These are phyloP conservation scores for Pseudogymnoascus sp. DNA, from an alignment of 2,329 filamentous ascomycete species.

Conservation along the genomic window DNA sequence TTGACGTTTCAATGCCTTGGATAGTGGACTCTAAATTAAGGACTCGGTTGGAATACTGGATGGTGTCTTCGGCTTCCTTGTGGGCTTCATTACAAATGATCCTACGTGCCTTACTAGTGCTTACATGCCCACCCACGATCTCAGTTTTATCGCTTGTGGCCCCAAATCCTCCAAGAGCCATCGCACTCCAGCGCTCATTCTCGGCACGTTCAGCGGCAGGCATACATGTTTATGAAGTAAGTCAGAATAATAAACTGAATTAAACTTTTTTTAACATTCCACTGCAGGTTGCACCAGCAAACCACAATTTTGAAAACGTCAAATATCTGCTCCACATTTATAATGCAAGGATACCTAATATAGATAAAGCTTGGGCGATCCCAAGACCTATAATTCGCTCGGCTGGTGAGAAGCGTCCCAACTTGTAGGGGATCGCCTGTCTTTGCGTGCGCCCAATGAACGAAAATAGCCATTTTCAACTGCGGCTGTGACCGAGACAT, in stretches of 20 bases:
- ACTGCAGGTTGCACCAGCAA: background rate
- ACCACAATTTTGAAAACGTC: background rate
- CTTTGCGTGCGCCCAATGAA: background rate
- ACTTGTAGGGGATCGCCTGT: background rate
- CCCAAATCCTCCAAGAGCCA: background rate
- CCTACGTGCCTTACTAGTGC: background rate
- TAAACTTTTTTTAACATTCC: background rate
- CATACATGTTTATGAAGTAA: background rate
- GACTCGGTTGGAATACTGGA: too few species aligned
- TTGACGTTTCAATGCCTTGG: background rate
- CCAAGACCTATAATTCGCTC: background rate
- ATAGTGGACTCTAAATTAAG: background rate
- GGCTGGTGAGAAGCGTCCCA: background rate
- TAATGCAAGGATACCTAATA: background rate
- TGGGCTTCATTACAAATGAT: background rate
- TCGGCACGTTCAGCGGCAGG: background rate
- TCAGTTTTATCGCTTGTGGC: background rate
- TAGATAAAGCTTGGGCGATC: background rate
- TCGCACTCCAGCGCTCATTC: background rate
- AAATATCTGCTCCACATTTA: background rate
- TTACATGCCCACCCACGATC: background rate
- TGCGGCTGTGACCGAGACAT: background rate
- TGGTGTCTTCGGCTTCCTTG: background rate
- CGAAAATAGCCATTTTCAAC: background rate
- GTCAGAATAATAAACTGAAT: background rate